Base-by-base conservation (phyloP, 108 stramenopile genomes). In the Pseudonitzschia multistriata region DNA sequence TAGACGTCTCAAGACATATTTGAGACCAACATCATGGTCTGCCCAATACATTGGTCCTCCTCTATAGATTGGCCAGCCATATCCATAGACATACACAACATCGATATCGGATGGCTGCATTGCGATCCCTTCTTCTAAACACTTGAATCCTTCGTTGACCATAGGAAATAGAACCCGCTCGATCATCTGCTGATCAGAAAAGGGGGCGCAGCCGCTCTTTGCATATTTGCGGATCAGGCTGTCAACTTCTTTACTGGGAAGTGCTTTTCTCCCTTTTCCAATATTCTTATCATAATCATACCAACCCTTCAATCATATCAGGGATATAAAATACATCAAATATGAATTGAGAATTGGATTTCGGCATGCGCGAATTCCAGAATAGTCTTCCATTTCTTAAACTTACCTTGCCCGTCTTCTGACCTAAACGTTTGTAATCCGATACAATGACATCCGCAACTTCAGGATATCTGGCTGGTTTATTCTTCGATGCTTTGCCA, bases 121-220 rank as follows among this genome's bases (percentile, higher is more conserved):
- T 19, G 96, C 95, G 70, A 98, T 95, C 22, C 91, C 93, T 70
- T 98, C 98, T 71, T 97, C 98, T 55, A 99, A 79, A 49, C 95
- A 88, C 70, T 93, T 93, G 77, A 98, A 98, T 8, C 96, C 98
- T 74, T 98, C 97, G 69, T 99, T 99, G 39, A 97, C 93, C 34
- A 98, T 85, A 42, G 96, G 91, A 61, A 86, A 96, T 48, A 98
- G 70, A 64, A 88, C 64, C 29, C 88, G 79, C 49, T 82, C 74
- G 10, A 90, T 67, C 39, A 95, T 90, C 72, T 90, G 84, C 2
- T 86, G 61, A 27, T 74, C 67, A 25, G 67, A 73, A 39, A 88
- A 62, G 14, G 76, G 66, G 35, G 56, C 65, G 19, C 62, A 29
- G 34, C 77, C 67, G 13, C 53, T 68, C 61, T 75, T 61, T 21